phyloP scores from a whole-genome alignment of 768 basidiomycete genomes.

The Russula vinacea region DNA sequence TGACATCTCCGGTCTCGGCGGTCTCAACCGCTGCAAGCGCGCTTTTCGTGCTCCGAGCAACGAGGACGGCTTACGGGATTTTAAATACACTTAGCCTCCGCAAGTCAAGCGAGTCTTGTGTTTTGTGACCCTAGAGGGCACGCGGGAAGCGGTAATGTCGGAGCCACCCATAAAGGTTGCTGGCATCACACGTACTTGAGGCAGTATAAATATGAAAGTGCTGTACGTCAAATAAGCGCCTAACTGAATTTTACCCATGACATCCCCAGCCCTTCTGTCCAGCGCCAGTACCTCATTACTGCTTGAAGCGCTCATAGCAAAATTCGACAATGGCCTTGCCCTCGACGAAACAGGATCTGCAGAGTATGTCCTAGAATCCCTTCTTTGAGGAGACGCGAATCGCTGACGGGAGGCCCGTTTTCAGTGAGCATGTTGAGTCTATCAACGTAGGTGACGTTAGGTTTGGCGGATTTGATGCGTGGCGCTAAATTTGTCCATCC shows the following conservation, averaged over 20 bases:
- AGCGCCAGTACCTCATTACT: conserved; percentile 16
- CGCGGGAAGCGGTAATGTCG: conserved; percentile 27
- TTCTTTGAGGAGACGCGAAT: not conserved
- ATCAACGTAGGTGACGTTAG: conserved; percentile 14
- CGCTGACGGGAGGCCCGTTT: not conserved
- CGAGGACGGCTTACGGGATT: conserved; percentile 22
- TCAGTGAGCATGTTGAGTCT: conserved; percentile 9
- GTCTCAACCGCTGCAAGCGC: not conserved
- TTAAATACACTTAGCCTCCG: conserved; percentile 14
- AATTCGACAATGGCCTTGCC: conserved; percentile 21
- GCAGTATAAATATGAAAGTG: conserved; percentile 25
- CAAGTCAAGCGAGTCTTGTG: conserved; percentile 24
- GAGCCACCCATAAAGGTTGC: conserved; percentile 22
- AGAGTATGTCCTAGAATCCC: conserved; percentile 9
- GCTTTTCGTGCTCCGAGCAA: conserved; percentile 15
- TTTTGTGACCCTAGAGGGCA: conserved; percentile 15
- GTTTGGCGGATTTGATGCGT: not conserved
- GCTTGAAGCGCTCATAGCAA: conserved; percentile 24
- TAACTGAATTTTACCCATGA: conserved; percentile 20
- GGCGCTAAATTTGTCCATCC: conserved; percentile 7
- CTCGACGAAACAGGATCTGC: conserved; percentile 10
- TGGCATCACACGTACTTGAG: conserved; percentile 15
- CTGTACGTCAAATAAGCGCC: conserved; percentile 23
- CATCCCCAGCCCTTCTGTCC: conserved; percentile 22
- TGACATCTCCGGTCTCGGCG: conserved; percentile 3